Percentiles rank a stretch among this genome's conserved stretches.
Conservation (phyloP, 352 stramenopile genomes). For the Ophiocytium majus region DNA sequence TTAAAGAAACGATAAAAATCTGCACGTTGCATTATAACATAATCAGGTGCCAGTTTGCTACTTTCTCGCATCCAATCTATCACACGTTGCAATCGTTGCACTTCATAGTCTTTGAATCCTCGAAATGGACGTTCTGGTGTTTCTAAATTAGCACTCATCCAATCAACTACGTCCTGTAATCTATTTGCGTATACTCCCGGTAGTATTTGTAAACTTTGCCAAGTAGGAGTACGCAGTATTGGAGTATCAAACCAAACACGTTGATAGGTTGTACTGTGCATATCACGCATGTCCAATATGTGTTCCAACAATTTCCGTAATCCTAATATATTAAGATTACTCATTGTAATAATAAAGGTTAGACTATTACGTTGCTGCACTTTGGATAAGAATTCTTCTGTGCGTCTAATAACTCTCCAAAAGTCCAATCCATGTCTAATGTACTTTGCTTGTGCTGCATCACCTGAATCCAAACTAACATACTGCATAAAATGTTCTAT, state of each 20-base stretch:
- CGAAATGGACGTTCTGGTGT: background rate
- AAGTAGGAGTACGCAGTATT: too few species aligned
- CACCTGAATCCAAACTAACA: background rate
- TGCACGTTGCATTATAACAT: background rate
- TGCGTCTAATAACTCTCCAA: background rate
- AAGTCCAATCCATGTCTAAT: background rate
- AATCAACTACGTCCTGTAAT: background rate
- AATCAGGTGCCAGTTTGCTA: background rate
- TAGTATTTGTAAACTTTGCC: background rate
- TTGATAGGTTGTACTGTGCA: background rate
- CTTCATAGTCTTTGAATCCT: background rate
- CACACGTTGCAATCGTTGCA: background rate
- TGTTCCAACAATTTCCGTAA: background rate
- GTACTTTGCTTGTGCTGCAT: background rate
- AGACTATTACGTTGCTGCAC: background rate
- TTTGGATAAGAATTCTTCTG: background rate
- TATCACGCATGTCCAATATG: background rate
- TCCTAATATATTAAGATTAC: background rate
- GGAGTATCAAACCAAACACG: background rate
- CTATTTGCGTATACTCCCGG: background rate
- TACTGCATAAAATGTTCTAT: background rate
- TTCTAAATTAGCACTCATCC: background rate
- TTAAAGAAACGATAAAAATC: constrained; percentile 6
- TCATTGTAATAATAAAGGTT: background rate
- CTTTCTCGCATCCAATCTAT: background rate